Percentiles rank a stretch among this genome's conserved stretches.
These are phyloP conservation scores for Thamnidium elegans DNA, from an alignment of 192 early-diverging fungal genomes.

Conservation along the genomic window DNA sequence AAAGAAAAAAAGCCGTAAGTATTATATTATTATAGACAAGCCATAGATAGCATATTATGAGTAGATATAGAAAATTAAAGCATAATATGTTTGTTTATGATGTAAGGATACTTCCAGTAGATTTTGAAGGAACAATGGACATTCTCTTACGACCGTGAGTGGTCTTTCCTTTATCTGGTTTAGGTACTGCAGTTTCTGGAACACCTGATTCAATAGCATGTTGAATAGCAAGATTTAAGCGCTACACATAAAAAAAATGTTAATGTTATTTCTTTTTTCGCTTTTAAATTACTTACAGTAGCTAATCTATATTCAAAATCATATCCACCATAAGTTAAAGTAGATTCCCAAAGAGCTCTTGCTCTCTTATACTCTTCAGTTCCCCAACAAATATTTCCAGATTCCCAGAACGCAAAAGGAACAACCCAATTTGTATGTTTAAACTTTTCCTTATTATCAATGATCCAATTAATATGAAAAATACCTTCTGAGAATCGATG, in stretches of 20 bases:
- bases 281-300: constrained; percentile 21
- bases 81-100: background rate
- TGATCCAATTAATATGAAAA: constrained; percentile 48
- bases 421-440: constrained; percentile 46
- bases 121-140: constrained; percentile 27
- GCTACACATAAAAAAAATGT: constrained; percentile 10
- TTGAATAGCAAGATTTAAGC: constrained; percentile 29
- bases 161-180: constrained; percentile 22
- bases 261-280: background rate
- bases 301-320: constrained; percentile 52
- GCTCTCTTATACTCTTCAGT: constrained; percentile 34
- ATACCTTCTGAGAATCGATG: constrained; percentile 41
- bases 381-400: constrained; percentile 47
- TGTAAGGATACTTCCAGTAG: constrained; percentile 1
- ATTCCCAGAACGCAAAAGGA: constrained; percentile 57
- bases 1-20: no score
- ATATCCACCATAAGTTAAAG: constrained; percentile 38
- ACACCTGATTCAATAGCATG: constrained; percentile 29
- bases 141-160: constrained; percentile 38
- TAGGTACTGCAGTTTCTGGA: constrained; percentile 18
- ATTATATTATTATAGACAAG: no score
- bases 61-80: no score
- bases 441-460: constrained; percentile 43
- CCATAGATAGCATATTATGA: no score
- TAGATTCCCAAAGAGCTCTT: constrained; percentile 46